phyloP scores from a whole-genome alignment of 805 yeast species.

The Ogataea paradorogensis region DNA sequence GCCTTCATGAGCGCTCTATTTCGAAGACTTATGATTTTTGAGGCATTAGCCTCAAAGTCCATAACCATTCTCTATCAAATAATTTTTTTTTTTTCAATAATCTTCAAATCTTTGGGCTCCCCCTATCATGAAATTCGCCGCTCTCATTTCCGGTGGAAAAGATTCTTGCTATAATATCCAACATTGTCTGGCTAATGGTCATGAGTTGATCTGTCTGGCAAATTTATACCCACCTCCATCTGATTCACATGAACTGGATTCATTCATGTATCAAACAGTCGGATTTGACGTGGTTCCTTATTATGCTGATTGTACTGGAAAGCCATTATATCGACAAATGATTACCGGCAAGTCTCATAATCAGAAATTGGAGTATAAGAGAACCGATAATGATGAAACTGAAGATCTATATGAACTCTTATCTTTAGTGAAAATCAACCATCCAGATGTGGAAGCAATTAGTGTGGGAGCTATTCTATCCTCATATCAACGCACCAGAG shows the following conservation, averaged over 20 bases:
- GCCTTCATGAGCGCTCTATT: constrained; percentile 21
- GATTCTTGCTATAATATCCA: constrained; percentile 89
- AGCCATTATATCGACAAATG: constrained; percentile 72
- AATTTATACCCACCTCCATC: constrained; percentile 64
- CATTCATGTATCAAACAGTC: constrained; percentile 97
- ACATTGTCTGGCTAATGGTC: constrained; percentile 84
- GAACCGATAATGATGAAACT: constrained; percentile 77
- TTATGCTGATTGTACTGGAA: constrained; percentile 68
- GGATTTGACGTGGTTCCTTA: constrained; percentile 75
- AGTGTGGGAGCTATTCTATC: constrained; percentile 96
- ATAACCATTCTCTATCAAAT: neutral
- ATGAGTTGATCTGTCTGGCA: constrained; percentile 80
- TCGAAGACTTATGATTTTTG: constrained; percentile 18
- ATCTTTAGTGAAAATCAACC: constrained; percentile 41
- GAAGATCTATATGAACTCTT: constrained; percentile 72
- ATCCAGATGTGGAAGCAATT: constrained; percentile 79
- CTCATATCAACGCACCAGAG: constrained; percentile 91
- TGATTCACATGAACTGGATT: constrained; percentile 70
- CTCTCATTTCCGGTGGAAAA: constrained; percentile 91
- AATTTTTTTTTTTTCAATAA: neutral
- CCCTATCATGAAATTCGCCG: constrained; percentile 78
- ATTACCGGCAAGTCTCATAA: constrained; percentile 65
- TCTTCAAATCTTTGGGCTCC: neutral
- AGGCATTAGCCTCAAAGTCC: constrained; percentile 18
- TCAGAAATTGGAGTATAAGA: constrained; percentile 62